Evolutionary conservation across 176 grass and related monocot genomes (phyloP).

Genomic region (Eleusine indica): DNA sequence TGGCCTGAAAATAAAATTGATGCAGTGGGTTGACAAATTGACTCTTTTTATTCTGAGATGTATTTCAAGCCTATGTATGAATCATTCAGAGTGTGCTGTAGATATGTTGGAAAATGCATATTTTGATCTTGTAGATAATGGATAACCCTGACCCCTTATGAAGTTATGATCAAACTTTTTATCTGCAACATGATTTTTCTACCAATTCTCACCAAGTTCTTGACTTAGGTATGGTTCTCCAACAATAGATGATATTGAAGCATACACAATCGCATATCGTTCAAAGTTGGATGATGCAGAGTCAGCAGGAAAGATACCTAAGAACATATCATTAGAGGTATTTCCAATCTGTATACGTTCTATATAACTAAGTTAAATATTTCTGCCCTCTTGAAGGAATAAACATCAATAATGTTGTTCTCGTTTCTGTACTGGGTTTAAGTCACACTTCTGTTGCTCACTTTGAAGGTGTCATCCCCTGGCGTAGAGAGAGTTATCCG

Average conservation of each 20-base stretch:
- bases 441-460: conserved; percentile 5
- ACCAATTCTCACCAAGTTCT: conserved; percentile 41
- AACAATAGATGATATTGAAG: conserved; percentile 88
- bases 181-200: neutral
- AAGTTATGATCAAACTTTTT: neutral
- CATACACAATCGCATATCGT: conserved; percentile 76
- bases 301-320: conserved; percentile 62
- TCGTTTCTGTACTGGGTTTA: conserved; percentile 30
- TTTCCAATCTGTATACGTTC: conserved; percentile 7
- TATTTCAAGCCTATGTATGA: neutral
- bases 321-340: conserved; percentile 89
- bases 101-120: no score
- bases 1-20: conserved; percentile 8
- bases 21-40: neutral
- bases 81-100: neutral
- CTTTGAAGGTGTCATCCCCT: conserved; percentile 86
- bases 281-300: conserved; percentile 74
- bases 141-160: no score
- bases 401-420: conserved; percentile 18
- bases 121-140: no score
- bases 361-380: conserved; percentile 12
- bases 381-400: conserved; percentile 21
- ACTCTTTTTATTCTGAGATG: neutral
- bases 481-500: conserved; percentile 77
- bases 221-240: conserved; percentile 88